A percentile compares a stretch with the other conserved stretches of the same genome.
Evolutionary conservation across 2,329 filamentous ascomycete genomes (phyloP).

Genomic region (Aspergillus fumigatus): DNA sequence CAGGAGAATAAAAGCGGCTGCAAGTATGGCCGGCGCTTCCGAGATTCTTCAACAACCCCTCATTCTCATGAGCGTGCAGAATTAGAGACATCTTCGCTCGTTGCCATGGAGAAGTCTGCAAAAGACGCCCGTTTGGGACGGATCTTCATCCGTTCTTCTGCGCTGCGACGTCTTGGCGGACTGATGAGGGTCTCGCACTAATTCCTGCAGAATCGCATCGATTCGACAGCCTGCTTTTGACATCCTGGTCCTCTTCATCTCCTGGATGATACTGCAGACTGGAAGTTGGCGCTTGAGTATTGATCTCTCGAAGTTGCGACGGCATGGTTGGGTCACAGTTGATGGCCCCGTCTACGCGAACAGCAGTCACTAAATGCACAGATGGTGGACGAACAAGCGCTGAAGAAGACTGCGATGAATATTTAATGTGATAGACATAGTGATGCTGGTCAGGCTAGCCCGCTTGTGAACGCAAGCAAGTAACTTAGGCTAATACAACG

Average conservation of each 20-base stretch:
- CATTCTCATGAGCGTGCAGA: neutral
- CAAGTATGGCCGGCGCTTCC: slow-evolving; percentile 1
- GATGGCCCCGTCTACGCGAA: neutral
- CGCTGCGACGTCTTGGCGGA: neutral
- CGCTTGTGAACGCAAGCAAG: too few species aligned
- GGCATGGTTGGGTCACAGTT: neutral
- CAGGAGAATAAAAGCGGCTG: slow-evolving; percentile 9
- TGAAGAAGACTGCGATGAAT: neutral
- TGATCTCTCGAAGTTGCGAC: neutral
- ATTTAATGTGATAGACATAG: neutral
- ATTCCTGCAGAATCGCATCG: neutral
- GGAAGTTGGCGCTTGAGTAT: neutral
- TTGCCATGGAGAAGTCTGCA: neutral
- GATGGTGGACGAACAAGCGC: neutral
- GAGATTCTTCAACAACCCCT: neutral
- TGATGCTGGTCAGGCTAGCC: too few species aligned
- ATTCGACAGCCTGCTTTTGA: neutral
- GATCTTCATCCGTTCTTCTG: neutral
- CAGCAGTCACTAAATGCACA: neutral
- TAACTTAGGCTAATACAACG: too few species aligned
- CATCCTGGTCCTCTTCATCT: neutral
- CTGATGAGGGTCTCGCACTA: neutral
- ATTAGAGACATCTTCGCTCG: neutral
- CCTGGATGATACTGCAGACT: neutral
- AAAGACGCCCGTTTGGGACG: neutral